These are phyloP conservation scores for Fusarium foetens DNA, from an alignment of 2,329 filamentous ascomycete species.

Conservation along the genomic window DNA sequence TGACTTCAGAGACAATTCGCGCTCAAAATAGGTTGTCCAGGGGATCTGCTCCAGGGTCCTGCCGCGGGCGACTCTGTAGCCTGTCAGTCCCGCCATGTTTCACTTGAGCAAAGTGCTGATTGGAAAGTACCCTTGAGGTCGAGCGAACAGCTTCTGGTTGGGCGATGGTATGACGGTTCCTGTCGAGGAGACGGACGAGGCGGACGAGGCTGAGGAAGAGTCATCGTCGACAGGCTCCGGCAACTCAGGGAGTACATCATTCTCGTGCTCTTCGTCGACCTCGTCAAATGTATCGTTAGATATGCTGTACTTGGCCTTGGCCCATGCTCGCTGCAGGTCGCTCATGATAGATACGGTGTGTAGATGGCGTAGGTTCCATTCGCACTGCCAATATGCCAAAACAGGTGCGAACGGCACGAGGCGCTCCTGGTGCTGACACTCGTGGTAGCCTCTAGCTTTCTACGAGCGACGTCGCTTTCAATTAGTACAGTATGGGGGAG, in stretches of 20 bases:
- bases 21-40: slow-evolving; percentile 92
- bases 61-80: slow-evolving; percentile 58
- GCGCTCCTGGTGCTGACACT: slow-evolving; percentile 14
- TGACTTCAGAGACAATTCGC: slow-evolving; percentile 79
- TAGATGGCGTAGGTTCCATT: slow-evolving; percentile 33
- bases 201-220: slow-evolving; percentile 77
- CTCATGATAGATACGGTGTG: slow-evolving; percentile 68
- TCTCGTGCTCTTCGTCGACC: slow-evolving; percentile 62
- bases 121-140: slow-evolving; percentile 69
- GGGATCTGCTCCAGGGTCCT: slow-evolving; percentile 72
- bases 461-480: slow-evolving; percentile 7
- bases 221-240: slow-evolving; percentile 65
- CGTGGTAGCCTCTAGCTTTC: slow-evolving; percentile 1
- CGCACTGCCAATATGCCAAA: slow-evolving; percentile 15
- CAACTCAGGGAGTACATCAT: slow-evolving; percentile 58
- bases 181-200: slow-evolving; percentile 88
- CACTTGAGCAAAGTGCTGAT: slow-evolving; percentile 6
- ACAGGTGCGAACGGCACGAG: neutral
- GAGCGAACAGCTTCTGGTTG: slow-evolving; percentile 77
- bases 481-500: neutral
- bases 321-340: slow-evolving; percentile 81
- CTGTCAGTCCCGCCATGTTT: slow-evolving; percentile 40
- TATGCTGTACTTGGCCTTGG: slow-evolving; percentile 76
- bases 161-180: slow-evolving; percentile 88
- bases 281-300: slow-evolving; percentile 62